Base-by-base conservation (phyloP, 768 basidiomycete genomes). In the Harrya chromipes region DNA sequence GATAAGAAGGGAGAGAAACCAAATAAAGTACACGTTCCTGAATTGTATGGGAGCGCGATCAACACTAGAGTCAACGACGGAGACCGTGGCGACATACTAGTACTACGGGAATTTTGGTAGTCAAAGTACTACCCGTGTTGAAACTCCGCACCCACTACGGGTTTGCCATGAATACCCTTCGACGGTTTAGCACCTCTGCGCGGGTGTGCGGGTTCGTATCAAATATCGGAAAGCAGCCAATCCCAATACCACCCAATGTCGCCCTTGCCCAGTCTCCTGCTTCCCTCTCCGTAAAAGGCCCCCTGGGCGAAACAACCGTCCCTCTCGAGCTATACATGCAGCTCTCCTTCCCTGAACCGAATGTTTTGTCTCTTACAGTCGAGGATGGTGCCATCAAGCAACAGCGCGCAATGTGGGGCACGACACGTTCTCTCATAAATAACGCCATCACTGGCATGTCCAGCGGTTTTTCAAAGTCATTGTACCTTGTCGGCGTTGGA, bases 401-500 rank as follows among this genome's bases (percentile, higher is more conserved):
- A 45, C 94, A 97, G 68, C 82, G 90, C 37, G 81, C 86, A 50
- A 86, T 90, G 78, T 98, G 95, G 94, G 95, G 95, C n/a, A 83
- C 90, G 39, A 94, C 91, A 13, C 83, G 94, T 46, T 87, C 93
- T 0, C 77, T 94, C 56, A 89, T 97, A 65, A 74, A 79, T 56
- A 97, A 98, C 65, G 94, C 94, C 14, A 81, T 99, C 54, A 77
- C 73, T 13, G 95, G 95, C 37, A 91, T 97, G 76, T 87, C 90
- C 5, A 80, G 84, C 51, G 94, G 94, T 4, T 97, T 90, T 72
- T 78, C 78, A 0, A 77, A 90, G 9, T 85, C 91, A 13, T 68
- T 99, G 14, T 86, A 85, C 62, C 81, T 99, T 54, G 94, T 97
- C 54, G 95, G 95, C 16, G 93, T 99, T 29, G 94, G 95, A 2